Evolutionary conservation across 1,284 basidiomycete genomes (phyloP), one percentile per base, ranked within the genome.

Genomic region (Anthracocystis walkeri): DNA sequence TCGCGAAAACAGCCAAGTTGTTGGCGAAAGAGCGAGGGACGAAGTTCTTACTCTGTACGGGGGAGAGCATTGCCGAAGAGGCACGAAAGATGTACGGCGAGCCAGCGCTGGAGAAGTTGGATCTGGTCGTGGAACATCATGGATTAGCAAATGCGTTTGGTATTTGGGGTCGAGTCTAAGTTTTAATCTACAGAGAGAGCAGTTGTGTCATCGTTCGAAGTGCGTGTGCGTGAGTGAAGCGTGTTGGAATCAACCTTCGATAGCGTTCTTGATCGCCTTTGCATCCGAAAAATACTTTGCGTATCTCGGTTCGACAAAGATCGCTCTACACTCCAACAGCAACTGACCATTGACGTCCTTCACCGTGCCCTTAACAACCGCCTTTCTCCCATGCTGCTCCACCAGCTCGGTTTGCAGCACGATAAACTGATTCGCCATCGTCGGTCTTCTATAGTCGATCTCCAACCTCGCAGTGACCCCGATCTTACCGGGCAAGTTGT

Each of bases 221-320:
- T 35, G 1, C 14, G 14, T 35, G 29, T 21, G 18, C 6, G n/a
- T 7, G 14, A 2, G 12, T 31, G 6, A 4, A 31, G 20, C 21
- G 20, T 10, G 21, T 27, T 42, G 20, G 11, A 12, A 25, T 42
- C 44, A 74, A 1, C 69, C 65, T 21, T 87, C 87, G 29, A 91
- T 76, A 58, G 86, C 87, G 4, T 65, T 88, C 87, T 10, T 90
- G 89, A 82, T 91, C 88, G 18, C 88, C 89, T 66, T 54, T 82
- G 7, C 89, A 77, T 89, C 89, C 41, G 94, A 87, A 53, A 93
- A 59, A 52, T 68, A 88, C 76, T 90, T 90, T 1, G 93, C 92
- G 81, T 93, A 93, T 77, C 90, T 90, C 7, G 93, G 93, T 81
- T 95, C 93, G 20, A 95, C 89, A 79, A 94, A 95, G 56, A 91